These are phyloP conservation scores for Beauveria asiatica DNA, from an alignment of 2,329 filamentous ascomycete genomes.

Conservation along the genomic window DNA sequence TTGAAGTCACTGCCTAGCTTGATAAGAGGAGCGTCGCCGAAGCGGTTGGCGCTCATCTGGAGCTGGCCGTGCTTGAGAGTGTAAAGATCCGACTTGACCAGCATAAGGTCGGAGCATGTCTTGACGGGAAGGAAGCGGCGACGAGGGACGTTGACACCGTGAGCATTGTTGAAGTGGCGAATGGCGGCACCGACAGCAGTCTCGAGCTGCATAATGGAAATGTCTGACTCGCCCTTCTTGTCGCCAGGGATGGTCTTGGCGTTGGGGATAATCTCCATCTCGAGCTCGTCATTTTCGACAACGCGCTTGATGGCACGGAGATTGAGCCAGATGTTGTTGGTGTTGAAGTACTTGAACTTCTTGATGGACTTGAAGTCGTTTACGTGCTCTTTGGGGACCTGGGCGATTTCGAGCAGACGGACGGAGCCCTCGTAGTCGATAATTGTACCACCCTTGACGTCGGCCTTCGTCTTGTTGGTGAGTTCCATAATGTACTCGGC, in stretches of 20 bases:
- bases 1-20: conserved; percentile 99
- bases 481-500: conserved; percentile 99
- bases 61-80: conserved; percentile 97
- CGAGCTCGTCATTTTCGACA: conserved; percentile 94
- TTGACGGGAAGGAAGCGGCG: conserved; percentile 98
- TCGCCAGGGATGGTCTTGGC: conserved; percentile 97
- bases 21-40: conserved; percentile 93
- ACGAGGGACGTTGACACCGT: conserved; percentile 97
- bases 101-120: conserved; percentile 98
- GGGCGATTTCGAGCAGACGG: conserved; percentile 94
- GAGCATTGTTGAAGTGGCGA: conserved; percentile 95
- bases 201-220: conserved; percentile 96
- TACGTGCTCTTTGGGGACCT: conserved; percentile 98
- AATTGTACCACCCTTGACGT: conserved; percentile 99
- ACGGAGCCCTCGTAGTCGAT: conserved; percentile 98
- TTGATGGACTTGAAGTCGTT: conserved; percentile 99
- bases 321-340: conserved; percentile 99
- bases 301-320: conserved; percentile 95
- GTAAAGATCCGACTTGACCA: conserved; percentile 99
- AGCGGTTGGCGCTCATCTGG: conserved; percentile 91
- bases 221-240: conserved; percentile 98
- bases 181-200: conserved; percentile 97
- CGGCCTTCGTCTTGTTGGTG: conserved; percentile 99
- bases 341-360: conserved; percentile 99
- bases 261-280: conserved; percentile 99